A percentile compares a stretch with the other conserved stretches of the same genome.
Conservation (phyloP, 495 filamentous ascomycete species). For the Platismatia glauca region DNA sequence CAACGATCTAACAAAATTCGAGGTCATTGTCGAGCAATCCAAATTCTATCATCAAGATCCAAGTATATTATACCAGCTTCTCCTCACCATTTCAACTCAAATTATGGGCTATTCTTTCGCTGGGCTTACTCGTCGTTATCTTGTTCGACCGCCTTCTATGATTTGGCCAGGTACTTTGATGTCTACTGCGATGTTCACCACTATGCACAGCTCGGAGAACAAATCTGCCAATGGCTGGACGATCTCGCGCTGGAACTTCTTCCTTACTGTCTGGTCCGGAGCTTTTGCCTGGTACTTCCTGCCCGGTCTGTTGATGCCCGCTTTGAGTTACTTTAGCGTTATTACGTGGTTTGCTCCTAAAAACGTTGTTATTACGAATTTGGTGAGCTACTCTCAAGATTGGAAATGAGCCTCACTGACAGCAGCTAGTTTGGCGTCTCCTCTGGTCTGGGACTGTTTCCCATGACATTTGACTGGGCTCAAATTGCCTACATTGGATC, state of each 20-base stretch:
- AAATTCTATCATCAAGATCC: slow-evolving; percentile 78
- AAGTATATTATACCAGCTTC: slow-evolving; percentile 63
- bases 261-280: slow-evolving; percentile 57
- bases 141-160: slow-evolving; percentile 82
- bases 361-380: slow-evolving; percentile 66
- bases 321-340: slow-evolving; percentile 82
- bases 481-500: slow-evolving; percentile 88
- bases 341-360: slow-evolving; percentile 84
- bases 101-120: slow-evolving; percentile 79
- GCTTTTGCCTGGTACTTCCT: slow-evolving; percentile 73
- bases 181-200: slow-evolving; percentile 78
- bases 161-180: slow-evolving; percentile 87
- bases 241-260: slow-evolving; percentile 75
- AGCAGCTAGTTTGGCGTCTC: slow-evolving; percentile 58
- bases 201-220: slow-evolving; percentile 77
- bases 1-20: background rate
- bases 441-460: slow-evolving; percentile 79
- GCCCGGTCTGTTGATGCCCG: slow-evolving; percentile 76
- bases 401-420: slow-evolving; percentile 1
- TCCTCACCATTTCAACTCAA: slow-evolving; percentile 76
- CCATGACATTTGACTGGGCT: slow-evolving; percentile 88
- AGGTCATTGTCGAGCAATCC: slow-evolving; percentile 72
- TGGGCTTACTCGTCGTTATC: slow-evolving; percentile 63
- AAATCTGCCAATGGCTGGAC: slow-evolving; percentile 73
- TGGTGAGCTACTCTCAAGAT: slow-evolving; percentile 32